Percentiles rank a stretch among this genome's conserved stretches.
phyloP scores from a whole-genome alignment of 495 filamentous ascomycete genomes.

The Glarea lozoyensis region DNA sequence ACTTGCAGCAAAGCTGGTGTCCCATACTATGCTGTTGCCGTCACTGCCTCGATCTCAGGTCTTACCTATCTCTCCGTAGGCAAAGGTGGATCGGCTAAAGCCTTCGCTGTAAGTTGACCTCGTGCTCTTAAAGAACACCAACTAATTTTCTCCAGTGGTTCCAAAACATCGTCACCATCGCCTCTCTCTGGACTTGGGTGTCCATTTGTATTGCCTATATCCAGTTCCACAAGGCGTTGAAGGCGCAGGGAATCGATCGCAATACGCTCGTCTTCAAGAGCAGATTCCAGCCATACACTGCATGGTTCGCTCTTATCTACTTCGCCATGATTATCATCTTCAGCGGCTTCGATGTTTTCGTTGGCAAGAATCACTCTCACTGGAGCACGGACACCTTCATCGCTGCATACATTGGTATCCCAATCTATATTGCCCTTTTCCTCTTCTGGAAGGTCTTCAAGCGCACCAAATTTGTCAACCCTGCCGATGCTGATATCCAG shows the following conservation, averaged over 20 bases:
- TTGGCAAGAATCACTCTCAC: conserved; percentile 27
- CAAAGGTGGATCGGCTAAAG: conserved; percentile 40
- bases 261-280: conserved; percentile 46
- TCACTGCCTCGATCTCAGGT: conserved; percentile 43
- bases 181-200: conserved; percentile 50
- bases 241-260: conserved; percentile 20
- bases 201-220: conserved; percentile 19
- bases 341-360: conserved; percentile 46
- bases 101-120: no score
- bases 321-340: conserved; percentile 45
- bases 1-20: conserved; percentile 51
- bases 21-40: conserved; percentile 46
- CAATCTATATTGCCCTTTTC: conserved; percentile 47
- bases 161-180: conserved; percentile 47
- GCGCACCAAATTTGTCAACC: conserved; percentile 19
- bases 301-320: conserved; percentile 49
- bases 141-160: no score
- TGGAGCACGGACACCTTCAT: conserved; percentile 41
- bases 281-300: conserved; percentile 54
- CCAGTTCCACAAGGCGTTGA: conserved; percentile 21
- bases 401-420: conserved; percentile 52
- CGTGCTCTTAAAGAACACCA: no score
- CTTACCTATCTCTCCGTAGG: conserved; percentile 53
- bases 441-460: conserved; percentile 46
- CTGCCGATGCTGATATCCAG: conserved; percentile 47